These are phyloP conservation scores for Kickxella alabastrina DNA, from an alignment of 192 early-diverging fungal genomes.

Conservation along the genomic window DNA sequence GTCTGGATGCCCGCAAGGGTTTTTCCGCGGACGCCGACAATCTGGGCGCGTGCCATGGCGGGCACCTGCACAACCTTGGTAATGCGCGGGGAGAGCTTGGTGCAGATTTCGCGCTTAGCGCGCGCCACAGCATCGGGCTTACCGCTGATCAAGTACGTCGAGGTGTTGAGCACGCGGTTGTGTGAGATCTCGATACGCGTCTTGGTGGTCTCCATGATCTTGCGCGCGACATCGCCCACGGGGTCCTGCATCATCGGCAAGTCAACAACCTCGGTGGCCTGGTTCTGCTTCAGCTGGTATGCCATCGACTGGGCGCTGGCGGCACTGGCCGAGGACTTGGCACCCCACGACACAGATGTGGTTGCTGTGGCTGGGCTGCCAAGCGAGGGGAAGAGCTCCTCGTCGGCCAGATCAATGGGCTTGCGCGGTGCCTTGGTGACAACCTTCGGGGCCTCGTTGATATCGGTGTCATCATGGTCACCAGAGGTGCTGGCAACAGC, in stretches of 20 bases:
- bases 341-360: conserved; percentile 41
- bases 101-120: conserved; percentile 75
- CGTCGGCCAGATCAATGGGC: conserved; percentile 26
- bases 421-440: neutral
- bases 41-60: conserved; percentile 69
- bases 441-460: neutral
- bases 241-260: conserved; percentile 41
- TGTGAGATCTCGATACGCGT: conserved; percentile 84
- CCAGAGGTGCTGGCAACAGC: conserved; percentile 25
- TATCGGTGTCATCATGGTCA: conserved; percentile 4
- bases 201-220: conserved; percentile 61
- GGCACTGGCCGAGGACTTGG: conserved; percentile 31
- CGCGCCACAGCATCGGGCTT: conserved; percentile 69
- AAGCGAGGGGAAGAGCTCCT: conserved; percentile 74
- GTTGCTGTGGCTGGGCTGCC: conserved; percentile 51
- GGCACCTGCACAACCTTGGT: conserved; percentile 64
- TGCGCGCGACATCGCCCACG: conserved; percentile 56
- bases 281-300: conserved; percentile 36
- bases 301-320: conserved; percentile 31
- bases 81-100: conserved; percentile 67
- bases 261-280: conserved; percentile 58
- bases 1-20: conserved; percentile 72
- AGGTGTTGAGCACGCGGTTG: conserved; percentile 61
- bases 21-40: conserved; percentile 79
- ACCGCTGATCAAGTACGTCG: conserved; percentile 84